Percentiles rank a stretch among this genome's conserved stretches.
These are phyloP conservation scores for Kodamaea alishanica DNA, from an alignment of 1,139 yeast genomes.

Conservation along the genomic window DNA sequence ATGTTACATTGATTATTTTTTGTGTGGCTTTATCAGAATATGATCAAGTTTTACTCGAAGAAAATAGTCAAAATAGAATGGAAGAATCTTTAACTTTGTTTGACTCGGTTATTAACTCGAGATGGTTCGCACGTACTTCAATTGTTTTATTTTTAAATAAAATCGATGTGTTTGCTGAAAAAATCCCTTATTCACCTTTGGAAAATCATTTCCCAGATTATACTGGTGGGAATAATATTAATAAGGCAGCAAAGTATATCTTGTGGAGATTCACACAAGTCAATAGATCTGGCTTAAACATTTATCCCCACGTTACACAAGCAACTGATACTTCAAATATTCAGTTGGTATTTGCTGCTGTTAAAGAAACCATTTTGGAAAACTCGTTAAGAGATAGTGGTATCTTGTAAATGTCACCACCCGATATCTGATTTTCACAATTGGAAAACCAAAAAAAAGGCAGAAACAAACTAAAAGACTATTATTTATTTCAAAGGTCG, in stretches of 20 bases:
- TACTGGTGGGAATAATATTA: constrained; percentile 82
- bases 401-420: constrained; percentile 40
- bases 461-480: too few species aligned
- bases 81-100: constrained; percentile 83
- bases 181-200: constrained; percentile 75
- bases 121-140: constrained; percentile 88
- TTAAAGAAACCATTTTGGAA: constrained; percentile 82
- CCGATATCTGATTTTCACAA: background rate
- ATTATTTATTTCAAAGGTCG: too few species aligned
- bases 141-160: constrained; percentile 83
- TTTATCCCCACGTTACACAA: constrained; percentile 89
- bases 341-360: constrained; percentile 85
- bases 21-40: constrained; percentile 90
- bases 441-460: too few species aligned
- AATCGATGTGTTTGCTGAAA: constrained; percentile 85
- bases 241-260: constrained; percentile 91
- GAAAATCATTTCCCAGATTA: constrained; percentile 86
- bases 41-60: constrained; percentile 82
- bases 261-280: constrained; percentile 87
- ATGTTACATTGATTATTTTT: constrained; percentile 82
- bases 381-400: constrained; percentile 86
- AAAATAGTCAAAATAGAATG: constrained; percentile 71
- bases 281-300: constrained; percentile 75
- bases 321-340: constrained; percentile 93
- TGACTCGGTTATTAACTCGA: constrained; percentile 88